These are phyloP conservation scores for Euphorbia pulcherrima DNA, from an alignment of 345 rosid genomes.

Conservation along the genomic window DNA sequence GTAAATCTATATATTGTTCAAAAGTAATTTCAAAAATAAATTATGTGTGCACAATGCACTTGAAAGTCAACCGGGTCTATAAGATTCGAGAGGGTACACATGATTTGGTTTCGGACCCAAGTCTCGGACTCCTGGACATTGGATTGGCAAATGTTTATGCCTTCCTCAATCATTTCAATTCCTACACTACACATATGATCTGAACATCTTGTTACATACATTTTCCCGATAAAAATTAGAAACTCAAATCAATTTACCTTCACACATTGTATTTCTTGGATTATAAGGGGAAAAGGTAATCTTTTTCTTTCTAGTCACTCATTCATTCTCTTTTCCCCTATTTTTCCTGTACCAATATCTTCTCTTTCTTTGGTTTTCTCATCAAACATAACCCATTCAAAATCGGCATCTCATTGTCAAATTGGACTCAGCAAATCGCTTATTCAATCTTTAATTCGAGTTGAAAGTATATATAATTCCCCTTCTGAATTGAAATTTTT, in stretches of 20 bases:
- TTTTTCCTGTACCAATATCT: background rate
- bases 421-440: constrained; percentile 2
- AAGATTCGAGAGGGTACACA: background rate
- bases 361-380: background rate
- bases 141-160: background rate
- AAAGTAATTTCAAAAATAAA: too few species aligned
- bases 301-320: background rate
- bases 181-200: constrained; percentile 1
- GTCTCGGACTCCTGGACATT: constrained; percentile 2
- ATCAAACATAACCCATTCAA: background rate
- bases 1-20: too few species aligned
- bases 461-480: background rate
- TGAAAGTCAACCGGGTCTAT: background rate
- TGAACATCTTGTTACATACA: background rate
- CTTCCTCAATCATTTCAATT: background rate
- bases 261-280: background rate
- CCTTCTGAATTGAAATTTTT: background rate
- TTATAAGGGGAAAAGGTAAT: background rate
- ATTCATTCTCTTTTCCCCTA: background rate
- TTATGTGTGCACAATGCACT: too few species aligned
- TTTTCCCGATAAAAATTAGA: background rate
- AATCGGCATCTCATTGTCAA: background rate
- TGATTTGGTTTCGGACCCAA: background rate
- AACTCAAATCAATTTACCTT: background rate
- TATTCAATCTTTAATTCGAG: background rate